Percentiles rank a stretch among this genome's conserved stretches.
These are phyloP conservation scores for Kluyveromyces aestuarii DNA, from an alignment of 805 yeast species.

Conservation along the genomic window DNA sequence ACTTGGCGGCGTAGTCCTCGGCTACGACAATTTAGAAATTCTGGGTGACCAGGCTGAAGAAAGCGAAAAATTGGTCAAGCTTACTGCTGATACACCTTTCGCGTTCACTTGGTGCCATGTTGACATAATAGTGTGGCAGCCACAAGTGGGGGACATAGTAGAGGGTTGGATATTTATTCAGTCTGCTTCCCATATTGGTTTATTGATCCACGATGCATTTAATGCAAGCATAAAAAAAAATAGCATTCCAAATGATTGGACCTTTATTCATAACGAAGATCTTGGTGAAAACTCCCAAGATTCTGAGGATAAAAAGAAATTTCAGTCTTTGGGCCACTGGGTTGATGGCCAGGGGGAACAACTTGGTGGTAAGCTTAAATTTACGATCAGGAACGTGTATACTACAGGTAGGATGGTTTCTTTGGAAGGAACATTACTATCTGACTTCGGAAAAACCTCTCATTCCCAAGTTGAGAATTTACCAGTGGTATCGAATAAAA, in stretches of 20 bases:
- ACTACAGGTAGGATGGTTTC: constrained; percentile 76
- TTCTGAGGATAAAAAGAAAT: constrained; percentile 23
- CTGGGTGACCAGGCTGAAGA: constrained; percentile 36
- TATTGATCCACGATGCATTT: constrained; percentile 85
- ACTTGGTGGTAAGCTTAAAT: constrained; percentile 74
- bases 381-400: constrained; percentile 63
- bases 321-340: constrained; percentile 78
- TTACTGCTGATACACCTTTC: constrained; percentile 78
- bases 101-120: constrained; percentile 80
- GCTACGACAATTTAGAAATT: constrained; percentile 60
- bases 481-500: constrained; percentile 41
- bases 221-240: constrained; percentile 85
- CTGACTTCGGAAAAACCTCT: constrained; percentile 13
- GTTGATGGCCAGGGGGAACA: constrained; percentile 61
- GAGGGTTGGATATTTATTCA: constrained; percentile 90
- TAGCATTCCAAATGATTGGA: constrained; percentile 82
- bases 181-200: constrained; percentile 89
- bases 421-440: constrained; percentile 75
- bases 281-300: constrained; percentile 29
- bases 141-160: constrained; percentile 74
- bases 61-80: constrained; percentile 46
- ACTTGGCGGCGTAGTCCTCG: constrained; percentile 75
- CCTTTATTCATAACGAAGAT: constrained; percentile 68
- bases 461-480: constrained; percentile 42
- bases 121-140: constrained; percentile 82